Percentiles rank a stretch among this genome's conserved stretches.
phyloP scores from a whole-genome alignment of 2,329 filamentous ascomycete genomes.

The Tothia fuscella region DNA sequence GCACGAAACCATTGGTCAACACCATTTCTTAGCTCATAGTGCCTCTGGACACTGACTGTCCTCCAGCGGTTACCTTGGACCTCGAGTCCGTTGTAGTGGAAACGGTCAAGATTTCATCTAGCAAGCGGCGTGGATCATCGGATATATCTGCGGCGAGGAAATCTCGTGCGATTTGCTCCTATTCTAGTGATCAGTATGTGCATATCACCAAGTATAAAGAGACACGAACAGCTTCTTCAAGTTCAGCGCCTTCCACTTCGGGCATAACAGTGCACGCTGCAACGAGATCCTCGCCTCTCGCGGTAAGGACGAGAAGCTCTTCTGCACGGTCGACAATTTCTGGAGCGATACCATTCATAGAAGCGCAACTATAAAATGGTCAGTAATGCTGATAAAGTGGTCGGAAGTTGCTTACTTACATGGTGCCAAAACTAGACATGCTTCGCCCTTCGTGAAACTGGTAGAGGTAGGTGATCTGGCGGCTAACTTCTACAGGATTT shows the following conservation, averaged over 20 bases:
- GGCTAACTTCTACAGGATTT: conserved; percentile 37
- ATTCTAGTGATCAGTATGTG: conserved; percentile 7
- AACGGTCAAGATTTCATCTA: conserved; percentile 26
- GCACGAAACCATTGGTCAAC: too few relatives aligned
- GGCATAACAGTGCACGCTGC: conserved; percentile 58
- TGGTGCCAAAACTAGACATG: conserved; percentile 70
- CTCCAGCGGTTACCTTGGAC: too few relatives aligned
- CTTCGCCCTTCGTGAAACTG: conserved; percentile 54
- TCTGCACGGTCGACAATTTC: conserved; percentile 65
- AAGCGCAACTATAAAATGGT: conserved; percentile 47
- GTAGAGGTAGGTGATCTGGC: conserved; percentile 66
- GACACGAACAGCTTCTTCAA: conserved; percentile 52
- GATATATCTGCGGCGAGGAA: conserved; percentile 29
- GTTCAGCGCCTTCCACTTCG: conserved; percentile 46
- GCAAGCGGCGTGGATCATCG: conserved; percentile 22
- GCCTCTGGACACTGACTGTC: too few relatives aligned
- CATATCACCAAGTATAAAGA: conserved; percentile 12
- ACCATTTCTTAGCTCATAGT: too few relatives aligned
- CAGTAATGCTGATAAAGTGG: background rate
- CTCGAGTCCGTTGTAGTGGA: conserved; percentile 9
- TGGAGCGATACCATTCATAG: conserved; percentile 68
- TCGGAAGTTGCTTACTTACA: conserved; percentile 25
- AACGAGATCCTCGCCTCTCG: conserved; percentile 64
- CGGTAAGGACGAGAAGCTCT: conserved; percentile 54
- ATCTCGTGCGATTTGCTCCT: conserved; percentile 31